phyloP scores from a whole-genome alignment of 805 yeast genomes.

The Wickerhamia fluorescens region DNA sequence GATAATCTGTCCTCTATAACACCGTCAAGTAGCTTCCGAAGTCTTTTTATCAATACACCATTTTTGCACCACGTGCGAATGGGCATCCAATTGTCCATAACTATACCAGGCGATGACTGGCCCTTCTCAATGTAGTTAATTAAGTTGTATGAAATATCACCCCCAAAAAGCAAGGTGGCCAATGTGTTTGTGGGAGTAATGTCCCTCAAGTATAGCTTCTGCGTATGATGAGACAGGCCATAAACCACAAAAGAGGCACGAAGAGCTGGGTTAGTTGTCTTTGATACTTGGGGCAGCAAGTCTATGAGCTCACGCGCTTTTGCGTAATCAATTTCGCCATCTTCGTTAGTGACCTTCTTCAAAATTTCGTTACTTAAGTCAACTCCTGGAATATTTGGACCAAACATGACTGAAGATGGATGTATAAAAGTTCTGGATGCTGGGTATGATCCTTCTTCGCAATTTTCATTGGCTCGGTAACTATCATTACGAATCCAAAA shows the following conservation, averaged over 20 bases:
- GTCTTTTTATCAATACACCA: conserved; percentile 72
- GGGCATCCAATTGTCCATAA: conserved; percentile 85
- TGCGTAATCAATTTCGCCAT: conserved; percentile 32
- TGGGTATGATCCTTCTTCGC: conserved; percentile 29
- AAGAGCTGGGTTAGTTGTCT: conserved; percentile 24
- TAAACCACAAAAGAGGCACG: conserved; percentile 59
- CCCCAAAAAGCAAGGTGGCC: conserved; percentile 77
- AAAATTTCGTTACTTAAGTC: conserved; percentile 6
- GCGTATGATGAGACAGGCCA: conserved; percentile 51
- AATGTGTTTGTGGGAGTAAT: conserved; percentile 73
- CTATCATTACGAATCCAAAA: conserved; percentile 67
- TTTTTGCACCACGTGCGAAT: conserved; percentile 90
- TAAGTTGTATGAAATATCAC: conserved; percentile 56
- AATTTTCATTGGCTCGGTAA: conserved; percentile 18
- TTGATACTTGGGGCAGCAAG: conserved; percentile 32
- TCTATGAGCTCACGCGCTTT: conserved; percentile 28
- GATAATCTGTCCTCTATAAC: conserved; percentile 58
- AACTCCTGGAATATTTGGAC: conserved; percentile 23
- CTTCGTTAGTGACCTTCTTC: conserved; percentile 22
- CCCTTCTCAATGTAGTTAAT: conserved; percentile 32
- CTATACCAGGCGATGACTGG: conserved; percentile 70
- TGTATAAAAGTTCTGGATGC: conserved; percentile 74
- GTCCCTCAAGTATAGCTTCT: conserved; percentile 64
- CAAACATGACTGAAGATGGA: conserved; percentile 75
- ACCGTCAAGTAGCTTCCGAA: conserved; percentile 59